Evolutionary conservation across 108 stramenopile genomes (phyloP).

Genomic region (Cyclotella kingstonii): DNA sequence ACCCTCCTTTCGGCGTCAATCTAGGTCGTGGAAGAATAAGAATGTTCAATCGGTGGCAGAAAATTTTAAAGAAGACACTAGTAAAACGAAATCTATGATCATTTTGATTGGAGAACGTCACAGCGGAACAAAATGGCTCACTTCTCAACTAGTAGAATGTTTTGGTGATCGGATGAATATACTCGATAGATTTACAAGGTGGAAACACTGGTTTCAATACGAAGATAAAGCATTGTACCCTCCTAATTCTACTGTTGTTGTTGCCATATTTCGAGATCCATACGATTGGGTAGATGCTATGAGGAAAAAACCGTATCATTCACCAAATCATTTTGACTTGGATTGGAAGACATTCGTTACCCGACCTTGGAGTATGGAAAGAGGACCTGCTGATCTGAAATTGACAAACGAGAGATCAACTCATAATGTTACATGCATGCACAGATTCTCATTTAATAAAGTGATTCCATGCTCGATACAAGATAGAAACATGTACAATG

Average conservation of each 20-base stretch:
- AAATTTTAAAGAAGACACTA: not conserved
- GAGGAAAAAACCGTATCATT: constrained; percentile 48
- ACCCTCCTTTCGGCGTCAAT: too few species aligned
- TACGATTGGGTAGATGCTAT: constrained; percentile 67
- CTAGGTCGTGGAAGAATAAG: not conserved
- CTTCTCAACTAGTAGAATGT: constrained; percentile 23
- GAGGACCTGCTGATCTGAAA: constrained; percentile 29
- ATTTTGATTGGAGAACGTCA: constrained; percentile 50
- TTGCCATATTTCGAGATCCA: constrained; percentile 49
- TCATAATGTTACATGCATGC: constrained; percentile 21
- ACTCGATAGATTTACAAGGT: constrained; percentile 25
- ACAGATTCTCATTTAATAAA: constrained; percentile 24
- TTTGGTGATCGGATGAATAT: constrained; percentile 26
- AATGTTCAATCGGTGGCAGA: not conserved
- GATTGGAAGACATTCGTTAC: constrained; percentile 46
- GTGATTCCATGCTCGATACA: constrained; percentile 23
- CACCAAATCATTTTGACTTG: constrained; percentile 45
- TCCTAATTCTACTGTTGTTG: constrained; percentile 32
- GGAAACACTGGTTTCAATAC: constrained; percentile 48
- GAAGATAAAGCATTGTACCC: constrained; percentile 21
- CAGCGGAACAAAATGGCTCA: constrained; percentile 55
- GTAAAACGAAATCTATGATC: constrained; percentile 1
- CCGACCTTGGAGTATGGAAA: constrained; percentile 42
- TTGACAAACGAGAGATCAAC: constrained; percentile 11
- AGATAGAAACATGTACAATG: constrained; percentile 25